Evolutionary conservation across 495 filamentous ascomycete genomes (phyloP), one percentile per base, ranked within the genome.

Genomic region (Talaromyces thailandensis): DNA sequence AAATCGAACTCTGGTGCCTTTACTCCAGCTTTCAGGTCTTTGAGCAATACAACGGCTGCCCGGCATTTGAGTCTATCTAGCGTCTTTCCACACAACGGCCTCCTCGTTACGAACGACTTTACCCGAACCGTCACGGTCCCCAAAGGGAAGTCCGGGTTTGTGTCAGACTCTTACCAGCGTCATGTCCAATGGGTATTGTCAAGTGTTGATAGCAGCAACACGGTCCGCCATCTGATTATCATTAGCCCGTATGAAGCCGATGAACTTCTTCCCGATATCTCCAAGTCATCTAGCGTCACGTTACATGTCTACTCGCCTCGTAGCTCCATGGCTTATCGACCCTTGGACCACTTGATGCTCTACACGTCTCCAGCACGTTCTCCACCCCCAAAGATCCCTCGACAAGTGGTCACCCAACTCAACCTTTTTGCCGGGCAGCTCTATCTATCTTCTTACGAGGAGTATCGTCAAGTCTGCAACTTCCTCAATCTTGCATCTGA

Each of bases 371-470:
- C 64, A 16, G 50, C 32, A 4, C 12, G 2, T 14, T 24, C 16
- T 11, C 23, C 32, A n/a, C 0, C n/a, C 12, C 9, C 1, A n/a
- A 55, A 3, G n/a, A 59, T n/a, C 50, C 65, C 69, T 58, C 68
- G 18, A 18, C 48, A 64, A 0, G 62, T 80, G 23, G 50, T 72
- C 2, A 67, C 73, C 3, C 75, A 86, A 56, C 75, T 90, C 12
- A 86, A 87, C 64, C 74, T 91, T 6, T 91, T 90, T 65, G 76
- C 88, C 0, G 87, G 88, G 9, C 83, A 87, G 62, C 75, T 90
- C 0, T 91, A 88, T 68, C 70, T 91, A 7, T 60, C 59, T 12
- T 76, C 75, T 1, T 84, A 77, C 58, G 58, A 69, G 2, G 79
- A 88, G 52, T 91, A 89, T 66, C 48, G 72, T 4, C 61, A 64